Base-by-base conservation (phyloP, 2,329 filamentous ascomycete genomes). In the Graphilbum sp. region DNA sequence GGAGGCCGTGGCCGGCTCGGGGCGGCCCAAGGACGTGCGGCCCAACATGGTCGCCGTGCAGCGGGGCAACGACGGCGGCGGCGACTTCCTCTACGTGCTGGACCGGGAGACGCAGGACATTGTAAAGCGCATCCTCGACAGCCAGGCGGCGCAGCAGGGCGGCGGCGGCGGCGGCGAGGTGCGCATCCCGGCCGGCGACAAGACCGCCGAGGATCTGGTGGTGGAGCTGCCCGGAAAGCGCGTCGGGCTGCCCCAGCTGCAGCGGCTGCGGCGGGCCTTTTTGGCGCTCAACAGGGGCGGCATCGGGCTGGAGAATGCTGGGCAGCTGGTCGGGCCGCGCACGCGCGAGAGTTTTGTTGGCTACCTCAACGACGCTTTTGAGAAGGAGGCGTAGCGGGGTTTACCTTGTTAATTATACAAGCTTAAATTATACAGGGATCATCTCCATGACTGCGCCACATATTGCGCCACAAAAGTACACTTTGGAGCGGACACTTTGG, bases 61-160 rank as follows among this genome's bases (percentile, higher is more conserved):
- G 51, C 59, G 71, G 20, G 63, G 69, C 40, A 59, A 64, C 64
- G 67, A 83, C 64, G 65, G 75, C 53, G 49, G 75, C 59, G 53
- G 76, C 52, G 79, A 87, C 51, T 87, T 86, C 53, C 64, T 92
- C 37, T 86, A 90, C 53, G 68, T 84, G 42, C 64, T 92, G 19
- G 84, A 92, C 56, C 73, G 73, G 45, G 75, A 76, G 52, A 88
- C 83, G 8, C 83, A 86, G 47, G 79, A 79, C 38, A 71, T 92
- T 23, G 68, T 90, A 38, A 72, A 74, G 47, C 65, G 66, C 40
- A 75, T 92, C 29, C 57, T 81, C 40, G 72, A 79, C 35, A 76
- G 73, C 60, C 72, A 81, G 52, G 67, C 71, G 40, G 76, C 84
- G 38, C 77, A 80, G 44, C n/a, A n/a, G n/a, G n/a, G n/a, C n/a